These are phyloP conservation scores for Cercospora zeina DNA, from an alignment of 2,329 filamentous ascomycete genomes.

Conservation along the genomic window DNA sequence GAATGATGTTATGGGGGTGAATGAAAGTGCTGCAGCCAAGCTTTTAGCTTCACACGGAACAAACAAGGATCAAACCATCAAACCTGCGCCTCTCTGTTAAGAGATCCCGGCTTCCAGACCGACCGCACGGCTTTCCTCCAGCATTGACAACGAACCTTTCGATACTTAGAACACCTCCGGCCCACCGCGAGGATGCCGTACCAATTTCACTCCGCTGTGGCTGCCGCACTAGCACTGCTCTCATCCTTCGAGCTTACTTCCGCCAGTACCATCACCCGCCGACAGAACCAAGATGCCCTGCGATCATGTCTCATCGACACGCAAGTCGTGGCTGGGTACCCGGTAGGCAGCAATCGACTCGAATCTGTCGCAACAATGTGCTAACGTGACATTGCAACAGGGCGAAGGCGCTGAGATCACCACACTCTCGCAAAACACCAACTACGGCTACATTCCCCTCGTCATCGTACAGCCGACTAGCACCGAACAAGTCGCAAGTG, in stretches of 20 bases:
- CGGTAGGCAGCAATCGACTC: not conserved
- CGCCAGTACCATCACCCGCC: not conserved
- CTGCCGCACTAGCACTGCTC: not conserved
- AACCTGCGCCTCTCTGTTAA: not conserved
- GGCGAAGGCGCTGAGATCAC: constrained; percentile 10
- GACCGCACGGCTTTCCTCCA: not conserved
- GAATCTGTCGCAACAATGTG: not conserved
- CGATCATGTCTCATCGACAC: not conserved
- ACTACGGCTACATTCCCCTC: constrained; percentile 24
- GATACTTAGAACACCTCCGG: not conserved
- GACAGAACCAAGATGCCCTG: not conserved
- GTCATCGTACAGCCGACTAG: constrained; percentile 21
- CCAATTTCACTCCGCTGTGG: not conserved
- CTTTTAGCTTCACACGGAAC: not conserved
- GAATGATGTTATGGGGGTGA: too few relatives aligned
- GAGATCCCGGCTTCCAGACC: not conserved
- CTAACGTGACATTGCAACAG: not conserved
- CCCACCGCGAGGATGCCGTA: not conserved
- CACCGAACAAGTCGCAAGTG: constrained; percentile 16
- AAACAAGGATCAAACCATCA: not conserved
- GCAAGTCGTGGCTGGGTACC: constrained; percentile 1
- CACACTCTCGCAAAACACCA: constrained; percentile 24
- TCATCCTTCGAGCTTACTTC: not conserved
- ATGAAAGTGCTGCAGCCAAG: not conserved
- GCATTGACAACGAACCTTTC: not conserved